Percentiles rank a stretch among this genome's conserved stretches.
Evolutionary conservation across 495 filamentous ascomycete genomes (phyloP).

Genomic region (Lepidopterella palustris): DNA sequence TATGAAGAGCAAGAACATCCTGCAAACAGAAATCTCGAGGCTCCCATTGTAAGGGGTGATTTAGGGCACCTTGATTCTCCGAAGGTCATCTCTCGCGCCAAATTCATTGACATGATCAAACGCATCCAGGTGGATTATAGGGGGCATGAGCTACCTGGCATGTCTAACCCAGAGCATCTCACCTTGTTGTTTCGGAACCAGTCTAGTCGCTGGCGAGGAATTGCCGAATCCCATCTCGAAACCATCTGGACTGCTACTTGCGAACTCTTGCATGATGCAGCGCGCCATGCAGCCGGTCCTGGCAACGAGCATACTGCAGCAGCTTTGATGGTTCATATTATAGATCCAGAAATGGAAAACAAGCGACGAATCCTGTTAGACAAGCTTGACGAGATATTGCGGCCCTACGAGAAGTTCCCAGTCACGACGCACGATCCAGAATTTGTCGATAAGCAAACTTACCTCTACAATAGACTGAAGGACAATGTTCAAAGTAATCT

Average conservation of each 20-base stretch:
- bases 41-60: neutral
- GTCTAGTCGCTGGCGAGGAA: neutral
- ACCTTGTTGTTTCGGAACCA: neutral
- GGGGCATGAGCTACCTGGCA: neutral
- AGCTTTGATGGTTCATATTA: neutral
- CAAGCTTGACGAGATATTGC: neutral
- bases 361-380: neutral
- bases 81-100: neutral
- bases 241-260: neutral
- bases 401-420: neutral
- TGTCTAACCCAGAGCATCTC: neutral
- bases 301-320: neutral
- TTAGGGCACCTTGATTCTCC: neutral
- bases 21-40: neutral
- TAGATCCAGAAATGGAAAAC: neutral
- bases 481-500: neutral
- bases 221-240: neutral
- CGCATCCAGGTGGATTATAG: neutral
- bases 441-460: neutral
- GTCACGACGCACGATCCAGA: neutral
- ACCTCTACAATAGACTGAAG: neutral
- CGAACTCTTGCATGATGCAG: neutral
- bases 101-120: neutral
- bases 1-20: neutral
- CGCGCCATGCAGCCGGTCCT: neutral